Base-by-base conservation (phyloP, 305 asterid species). In the Lippia alba region DNA sequence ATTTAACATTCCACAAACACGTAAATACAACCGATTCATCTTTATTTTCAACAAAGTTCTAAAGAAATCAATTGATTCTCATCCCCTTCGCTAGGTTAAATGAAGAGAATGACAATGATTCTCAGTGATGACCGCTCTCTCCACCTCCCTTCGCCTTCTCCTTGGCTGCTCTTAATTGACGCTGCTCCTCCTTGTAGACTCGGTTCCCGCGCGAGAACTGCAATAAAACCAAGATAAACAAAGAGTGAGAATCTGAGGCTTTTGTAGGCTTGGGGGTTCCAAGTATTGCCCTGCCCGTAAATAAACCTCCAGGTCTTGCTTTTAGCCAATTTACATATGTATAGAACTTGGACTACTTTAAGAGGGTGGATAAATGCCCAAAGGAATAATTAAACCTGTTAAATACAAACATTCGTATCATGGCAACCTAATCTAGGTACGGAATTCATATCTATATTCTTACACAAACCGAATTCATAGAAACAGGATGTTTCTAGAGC, bases 171-270 rank as follows among this genome's bases (percentile, higher is more conserved):
- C 98, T 82, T 44, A 88, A 72, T 64, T 94, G 98, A 49, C 98
- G 97, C 77, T 94, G 99, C 84, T 94, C 97, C 88, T 91, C 99
- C 84, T 94, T 94, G 91, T 91, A 94, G 54, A 94, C 78, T 75
- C 97, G 84, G 83, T 94, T 94, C 83, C 99, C 84, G 46, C 99
- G 87, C 79, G 87, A 96, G 75, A 80, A 94, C 99, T 90, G 89
- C 80, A 74, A 73, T 55, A 58, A 59, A 83, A 16, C 51, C 46
- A 56, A 74, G 57, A 66, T 61, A 83, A 45, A 71, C 11, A 50
- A 16, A 56, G 44, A 36, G 8, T 4, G 41, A 36, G 41, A 36
- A 36, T 2, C 9, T 4, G 41, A 36, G 41, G 5, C 6, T 34
- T 34, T 34, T 34, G 40, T 34, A 34, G 40, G 40, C 6, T 34